Conservation (phyloP, 495 filamentous ascomycete genomes). For the Hypoxylon perforatum region DNA sequence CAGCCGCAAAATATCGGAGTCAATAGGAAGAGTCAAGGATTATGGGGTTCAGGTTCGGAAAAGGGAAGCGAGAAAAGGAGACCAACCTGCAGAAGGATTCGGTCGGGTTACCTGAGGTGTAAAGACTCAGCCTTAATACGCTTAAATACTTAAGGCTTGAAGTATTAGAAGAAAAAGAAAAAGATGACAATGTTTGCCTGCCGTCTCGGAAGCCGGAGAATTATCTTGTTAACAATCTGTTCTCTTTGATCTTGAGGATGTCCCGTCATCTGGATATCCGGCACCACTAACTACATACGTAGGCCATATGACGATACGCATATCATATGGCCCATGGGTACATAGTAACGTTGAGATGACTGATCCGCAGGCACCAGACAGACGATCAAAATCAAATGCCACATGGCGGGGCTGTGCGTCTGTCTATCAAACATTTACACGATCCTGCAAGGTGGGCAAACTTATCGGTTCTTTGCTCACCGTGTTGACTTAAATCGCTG, state of each 20-base stretch:
- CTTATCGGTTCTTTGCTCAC: constrained; percentile 12
- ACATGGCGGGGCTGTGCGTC: constrained; percentile 33
- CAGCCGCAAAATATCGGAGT: constrained; percentile 36
- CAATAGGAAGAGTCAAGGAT: constrained; percentile 19
- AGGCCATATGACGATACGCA: constrained; percentile 24
- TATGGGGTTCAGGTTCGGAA: constrained; percentile 16
- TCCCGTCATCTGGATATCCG: constrained; percentile 29
- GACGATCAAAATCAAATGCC: constrained; percentile 36
- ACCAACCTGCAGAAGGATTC: constrained; percentile 21
- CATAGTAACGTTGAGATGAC: constrained; percentile 15
- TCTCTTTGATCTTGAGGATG: constrained; percentile 11
- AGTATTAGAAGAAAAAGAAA: background rate
- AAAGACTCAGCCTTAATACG: constrained; percentile 12
- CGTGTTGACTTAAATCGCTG: background rate
- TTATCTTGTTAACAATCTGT: constrained; percentile 17
- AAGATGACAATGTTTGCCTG: constrained; percentile 9
- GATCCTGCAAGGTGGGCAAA: constrained; percentile 2
- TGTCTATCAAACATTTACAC: constrained; percentile 22
- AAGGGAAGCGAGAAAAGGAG: constrained; percentile 10
- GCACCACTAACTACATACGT: constrained; percentile 32
- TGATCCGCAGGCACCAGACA: constrained; percentile 34
- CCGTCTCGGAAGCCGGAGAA: constrained; percentile 9
- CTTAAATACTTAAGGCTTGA: constrained; percentile 5
- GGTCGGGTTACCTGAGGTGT: constrained; percentile 7
- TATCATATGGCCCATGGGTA: background rate